These are phyloP conservation scores for Magnolia officinalis DNA, from an alignment of 164 flowering plant species.

Conservation along the genomic window DNA sequence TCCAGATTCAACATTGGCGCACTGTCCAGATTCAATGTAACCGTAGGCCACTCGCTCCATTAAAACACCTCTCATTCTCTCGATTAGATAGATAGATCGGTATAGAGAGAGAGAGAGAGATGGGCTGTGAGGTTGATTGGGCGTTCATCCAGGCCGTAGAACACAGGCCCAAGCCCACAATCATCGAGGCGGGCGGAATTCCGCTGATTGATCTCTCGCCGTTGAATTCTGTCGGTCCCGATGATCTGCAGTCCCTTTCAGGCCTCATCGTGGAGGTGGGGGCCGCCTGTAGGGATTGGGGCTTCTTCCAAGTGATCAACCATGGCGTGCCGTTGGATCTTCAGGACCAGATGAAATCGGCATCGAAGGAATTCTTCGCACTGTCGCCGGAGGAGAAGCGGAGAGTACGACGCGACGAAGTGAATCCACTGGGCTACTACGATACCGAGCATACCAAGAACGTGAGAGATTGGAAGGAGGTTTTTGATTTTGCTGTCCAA, in stretches of 20 bases:
- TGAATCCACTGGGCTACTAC: conserved; percentile 46
- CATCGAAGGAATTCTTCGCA: conserved; percentile 40
- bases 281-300: conserved; percentile 55
- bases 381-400: conserved; percentile 47
- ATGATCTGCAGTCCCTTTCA: neutral
- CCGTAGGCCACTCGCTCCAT: neutral
- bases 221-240: neutral
- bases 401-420: conserved; percentile 44
- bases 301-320: conserved; percentile 72
- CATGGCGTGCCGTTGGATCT: conserved; percentile 55
- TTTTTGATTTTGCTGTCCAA: conserved; percentile 42
- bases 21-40: conserved; percentile 2
- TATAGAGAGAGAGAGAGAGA: conserved; percentile 6
- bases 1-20: neutral
- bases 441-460: conserved; percentile 70
- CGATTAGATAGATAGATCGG: no score
- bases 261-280: conserved; percentile 32
- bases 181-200: conserved; percentile 28
- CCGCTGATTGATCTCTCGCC: conserved; percentile 51
- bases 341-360: conserved; percentile 19
- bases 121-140: conserved; percentile 34
- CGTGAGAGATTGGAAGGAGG: conserved; percentile 82
- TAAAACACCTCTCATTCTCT: neutral
- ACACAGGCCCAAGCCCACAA: conserved; percentile 37
- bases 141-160: conserved; percentile 48